Base-by-base conservation (phyloP, 2,329 filamentous ascomycete genomes). In the Beauveria asiatica region DNA sequence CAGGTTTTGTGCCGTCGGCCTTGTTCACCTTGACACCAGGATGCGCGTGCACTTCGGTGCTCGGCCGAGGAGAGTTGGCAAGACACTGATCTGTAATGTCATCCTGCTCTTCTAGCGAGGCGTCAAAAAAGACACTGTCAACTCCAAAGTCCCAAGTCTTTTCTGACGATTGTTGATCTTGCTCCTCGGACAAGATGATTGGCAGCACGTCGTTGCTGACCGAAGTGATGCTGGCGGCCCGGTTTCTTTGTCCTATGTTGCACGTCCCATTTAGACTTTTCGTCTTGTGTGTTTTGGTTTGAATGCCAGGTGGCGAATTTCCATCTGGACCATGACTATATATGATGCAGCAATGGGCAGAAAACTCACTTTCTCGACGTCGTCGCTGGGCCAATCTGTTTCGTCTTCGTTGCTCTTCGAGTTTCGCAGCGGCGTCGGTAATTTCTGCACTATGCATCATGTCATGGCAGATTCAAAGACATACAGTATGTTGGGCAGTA, bases 351-450 rank as follows among this genome's bases (percentile, higher is more conserved):
- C 33, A 16, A n/a, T 21, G 37, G 21, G 27, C 25, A 23, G n/a
- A 33, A 2, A 8, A 37, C 48, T 51, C 45, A 59, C 57, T 59
- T 23, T 59, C 57, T 23, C 57, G 46, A 5, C 57, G 57, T 37
- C 57, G 25, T 27, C 57, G 57, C 33, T 52, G 57, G 10, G 57
- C 57, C 9, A 59, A 27, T 59, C 57, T 52, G 39, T 59, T 59
- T 51, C 57, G 45, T 23, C 39, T 13, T 33, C 57, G 57, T 46
- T 45, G 48, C 41, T 59, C 57, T 23, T 59, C 57, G 19, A 59
- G 57, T 50, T 59, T 59, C 10, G 57, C 48, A n/a, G 48, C 19
- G 5, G 57, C 57, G 21, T 59, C 48, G 1, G 25, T 23, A 9
- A 49, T 41, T 25, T 57, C 30, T 16, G 57, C 17, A 13, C 19